Percentiles rank a stretch among this genome's conserved stretches.
These are phyloP conservation scores for Erythrophleum ivorense DNA, from an alignment of 331 rosid genomes.

Conservation along the genomic window DNA sequence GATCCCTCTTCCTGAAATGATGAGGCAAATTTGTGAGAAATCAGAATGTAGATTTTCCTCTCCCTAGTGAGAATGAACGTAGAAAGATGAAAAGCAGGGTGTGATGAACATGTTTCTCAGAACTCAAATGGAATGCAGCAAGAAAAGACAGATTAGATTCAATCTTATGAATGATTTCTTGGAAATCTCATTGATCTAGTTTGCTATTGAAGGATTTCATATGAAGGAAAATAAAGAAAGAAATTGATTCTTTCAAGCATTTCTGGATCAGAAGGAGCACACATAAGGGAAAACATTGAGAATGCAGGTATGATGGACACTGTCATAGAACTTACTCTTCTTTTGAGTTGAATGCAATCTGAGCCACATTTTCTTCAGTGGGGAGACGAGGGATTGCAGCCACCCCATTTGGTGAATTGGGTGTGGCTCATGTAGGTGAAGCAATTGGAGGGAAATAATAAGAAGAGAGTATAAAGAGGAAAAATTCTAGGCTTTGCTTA, in stretches of 20 bases:
- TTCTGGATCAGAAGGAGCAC: conserved; percentile 17
- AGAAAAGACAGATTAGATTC: conserved; percentile 5
- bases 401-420: conserved; percentile 89
- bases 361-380: conserved; percentile 86
- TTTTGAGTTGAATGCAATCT: conserved; percentile 79
- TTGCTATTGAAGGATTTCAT: not conserved
- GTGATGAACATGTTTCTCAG: not conserved
- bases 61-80: not conserved
- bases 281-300: conserved; percentile 14
- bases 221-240: not conserved
- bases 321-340: conserved; percentile 66
- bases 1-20: conserved; percentile 85
- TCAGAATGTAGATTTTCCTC: not conserved
- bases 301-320: conserved; percentile 32
- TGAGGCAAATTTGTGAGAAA: conserved; percentile 23
- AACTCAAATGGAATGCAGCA: conserved; percentile 31
- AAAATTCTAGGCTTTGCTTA: conserved; percentile 62
- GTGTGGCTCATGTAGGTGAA: conserved; percentile 61
- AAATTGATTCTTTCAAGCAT: not conserved
- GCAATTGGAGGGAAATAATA: conserved; percentile 43
- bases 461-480: conserved; percentile 36
- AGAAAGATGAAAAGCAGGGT: not conserved
- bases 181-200: not conserved
- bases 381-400: conserved; percentile 96
- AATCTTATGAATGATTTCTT: not conserved